Percentiles rank a stretch among this genome's conserved stretches.
Evolutionary conservation across 345 rosid species (phyloP).

Genomic region (Aquilaria malaccensis): DNA sequence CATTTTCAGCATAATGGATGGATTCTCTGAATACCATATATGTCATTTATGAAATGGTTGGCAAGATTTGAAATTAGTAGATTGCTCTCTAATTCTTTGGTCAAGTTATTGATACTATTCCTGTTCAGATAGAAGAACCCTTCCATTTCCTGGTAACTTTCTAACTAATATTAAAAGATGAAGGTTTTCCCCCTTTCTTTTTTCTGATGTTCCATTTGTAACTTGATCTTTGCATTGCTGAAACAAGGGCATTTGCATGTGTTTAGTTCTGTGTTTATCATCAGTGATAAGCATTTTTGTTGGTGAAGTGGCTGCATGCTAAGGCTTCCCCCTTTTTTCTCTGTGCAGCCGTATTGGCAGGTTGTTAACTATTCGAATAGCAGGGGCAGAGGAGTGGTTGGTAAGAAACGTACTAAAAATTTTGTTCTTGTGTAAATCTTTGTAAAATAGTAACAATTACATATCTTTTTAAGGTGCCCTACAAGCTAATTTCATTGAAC

Average conservation of each 20-base stretch:
- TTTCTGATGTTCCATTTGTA: too few species aligned
- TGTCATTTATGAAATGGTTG: too few species aligned
- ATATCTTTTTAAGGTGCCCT: slow-evolving; percentile 50
- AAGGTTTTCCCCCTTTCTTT: too few species aligned
- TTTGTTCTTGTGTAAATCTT: slow-evolving; percentile 4
- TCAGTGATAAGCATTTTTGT: background rate
- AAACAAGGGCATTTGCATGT: too few species aligned
- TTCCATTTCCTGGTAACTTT: too few species aligned
- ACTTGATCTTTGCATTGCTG: too few species aligned
- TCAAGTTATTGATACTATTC: background rate
- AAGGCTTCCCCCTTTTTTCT: background rate
- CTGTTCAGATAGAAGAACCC: background rate
- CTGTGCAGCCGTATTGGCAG: slow-evolving; percentile 83
- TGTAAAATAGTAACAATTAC: background rate
- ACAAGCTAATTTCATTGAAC: slow-evolving; percentile 92
- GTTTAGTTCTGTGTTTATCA: background rate
- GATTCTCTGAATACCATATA: too few species aligned
- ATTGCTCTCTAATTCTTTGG: background rate
- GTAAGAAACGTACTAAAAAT: slow-evolving; percentile 39
- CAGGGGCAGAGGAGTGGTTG: slow-evolving; percentile 89
- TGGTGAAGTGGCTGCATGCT: background rate
- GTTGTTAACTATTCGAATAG: slow-evolving; percentile 42
- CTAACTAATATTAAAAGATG: too few species aligned
- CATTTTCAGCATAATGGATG: too few species aligned
- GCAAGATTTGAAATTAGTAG: background rate